Evolutionary conservation across 805 yeast genomes (phyloP), one percentile per base, ranked within the genome.

Genomic region (Candida arabinofermentans): DNA sequence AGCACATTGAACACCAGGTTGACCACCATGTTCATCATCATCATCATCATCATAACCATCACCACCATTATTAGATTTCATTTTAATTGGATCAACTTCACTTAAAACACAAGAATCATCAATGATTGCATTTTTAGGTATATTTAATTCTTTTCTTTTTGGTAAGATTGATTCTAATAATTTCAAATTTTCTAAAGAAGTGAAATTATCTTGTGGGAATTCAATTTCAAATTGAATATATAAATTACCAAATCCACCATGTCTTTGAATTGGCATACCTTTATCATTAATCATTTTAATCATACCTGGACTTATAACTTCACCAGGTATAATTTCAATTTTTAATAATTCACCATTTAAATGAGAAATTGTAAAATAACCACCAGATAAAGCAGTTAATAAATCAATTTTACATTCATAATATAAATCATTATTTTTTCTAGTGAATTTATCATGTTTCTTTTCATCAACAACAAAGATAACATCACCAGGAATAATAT

Each of bases 181-280:
- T 62, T 81, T 76, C 64, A 89, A 72, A 59, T 83, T 75, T 40
- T 81, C 88, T 64, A 86, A 96, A 46, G 75, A 58, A 37, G 95
- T 75, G 62, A 86, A 88, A 59, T 82, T 75, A 40, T 73, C 66
- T 40, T 63, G 61, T 51, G 99, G 99, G 87, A 93, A 93, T 62
- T 85, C 88, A 58, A 93, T 77, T 51, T 79, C 81, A 69, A 93
- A 93, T 62, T 86, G 83, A 54, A 93, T 70, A 57, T 86, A 79
- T 70, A 93, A 75, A 70, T 88, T 80, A 67, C 99, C 99, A 58
- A 65, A 74, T 49, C 89, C 87, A 64, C 96, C 96, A 62, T 77
- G 83, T 69, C 93, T 81, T 69, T 75, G 83, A 51, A 91, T 71
- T 53, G 99, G 99, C 99, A 93, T 93, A 81, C 99, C 99, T 68